Evolutionary conservation across 768 basidiomycete genomes (phyloP), one percentile per base, ranked within the genome.

Genomic region (Phlegmacium glaucopus): DNA sequence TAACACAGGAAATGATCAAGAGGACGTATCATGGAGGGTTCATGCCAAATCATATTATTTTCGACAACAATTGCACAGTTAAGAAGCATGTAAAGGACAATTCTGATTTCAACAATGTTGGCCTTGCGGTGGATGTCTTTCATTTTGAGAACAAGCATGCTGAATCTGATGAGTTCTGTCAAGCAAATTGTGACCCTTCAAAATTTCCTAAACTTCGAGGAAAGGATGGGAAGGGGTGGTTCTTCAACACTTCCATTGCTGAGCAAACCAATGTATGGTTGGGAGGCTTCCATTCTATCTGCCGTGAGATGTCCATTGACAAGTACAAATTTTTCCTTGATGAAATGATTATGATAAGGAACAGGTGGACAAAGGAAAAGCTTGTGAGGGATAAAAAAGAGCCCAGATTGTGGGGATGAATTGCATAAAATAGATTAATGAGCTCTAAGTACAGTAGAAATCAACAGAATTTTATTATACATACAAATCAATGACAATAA

Each of bases 241-340:
- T 22, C 9, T 47, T 47, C 22, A 73, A 72, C 32, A 67, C 59
- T 0, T 72, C 65, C 0, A 44, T 59, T 1, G 46, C 46, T 6
- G 46, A 47, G 26, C 46, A 47, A 29, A 41, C 30, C 10, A 47
- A 47, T 41, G 46, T 16, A 9, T 47, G 46, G 46, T 39, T 47
- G 17, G 63, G 66, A 0, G 65, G 64, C 55, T 71, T 51, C 38
- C 56, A 59, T 2, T 18, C 58, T 0, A 64, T 67, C 1, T 49
- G 57, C 4, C 55, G 60, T 0, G 67, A 67, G 45, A 68, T 70
- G 67, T 4, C 32, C 0, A 53, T 44, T 0, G 38, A 46, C 4
- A 15, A 58, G 16, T 67, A 58, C 44, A 50, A 63, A 9, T 70
- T 68, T 47, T 66, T 67, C 17, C 51, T 70, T 1, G 67, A 70